Base-by-base conservation (phyloP, 2,329 filamentous ascomycete species). In the Aspergillus pseudotamarii region DNA sequence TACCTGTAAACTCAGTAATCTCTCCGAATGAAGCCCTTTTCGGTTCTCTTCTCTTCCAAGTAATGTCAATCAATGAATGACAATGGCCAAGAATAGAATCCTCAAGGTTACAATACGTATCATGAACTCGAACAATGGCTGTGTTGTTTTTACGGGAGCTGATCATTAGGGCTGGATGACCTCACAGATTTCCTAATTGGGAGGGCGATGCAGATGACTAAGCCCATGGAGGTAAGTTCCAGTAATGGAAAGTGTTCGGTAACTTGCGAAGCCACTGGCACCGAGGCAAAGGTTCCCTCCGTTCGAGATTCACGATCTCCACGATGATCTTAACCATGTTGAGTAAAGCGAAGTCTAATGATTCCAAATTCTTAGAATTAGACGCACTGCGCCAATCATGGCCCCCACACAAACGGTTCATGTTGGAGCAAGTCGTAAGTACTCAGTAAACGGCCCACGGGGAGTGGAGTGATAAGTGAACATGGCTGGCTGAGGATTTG, bases 281-380 rank as follows among this genome's bases (percentile, higher is more conserved):
- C 60, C 60, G 55, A 55, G 26, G 36, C 55, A 55, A 53, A 58
- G 60, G 60, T 61, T 21, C 54, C 32, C 28, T 48, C 51, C 43
- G 45, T 58, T 46, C 57, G 48, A 61, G 62, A 62, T 62, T 62
- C 45, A 32, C 58, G 57, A 68, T 65, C 63, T 38, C 41, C 61
- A 48, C 46, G 68, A 54, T 59, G 66, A 71, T 71, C 69, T 14
- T 54, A 61, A 36, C 69, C 60, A 16, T 19, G 34, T 38, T 32
- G 14, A 61, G 68, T 65, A 64, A 54, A 60, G 59, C 57, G 57
- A 64, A 70, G 63, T 60, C 60, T 62, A 69, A 69, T 63, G 62
- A 71, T 71, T 71, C 62, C 67, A 70, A 71, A 71, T 71, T 60
- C 56, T 65, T 46, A 63, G 51, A 58, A 43, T 65, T 65, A 67